Conservation (phyloP, 306 rosid genomes). For the Begonia loranthoides region DNA sequence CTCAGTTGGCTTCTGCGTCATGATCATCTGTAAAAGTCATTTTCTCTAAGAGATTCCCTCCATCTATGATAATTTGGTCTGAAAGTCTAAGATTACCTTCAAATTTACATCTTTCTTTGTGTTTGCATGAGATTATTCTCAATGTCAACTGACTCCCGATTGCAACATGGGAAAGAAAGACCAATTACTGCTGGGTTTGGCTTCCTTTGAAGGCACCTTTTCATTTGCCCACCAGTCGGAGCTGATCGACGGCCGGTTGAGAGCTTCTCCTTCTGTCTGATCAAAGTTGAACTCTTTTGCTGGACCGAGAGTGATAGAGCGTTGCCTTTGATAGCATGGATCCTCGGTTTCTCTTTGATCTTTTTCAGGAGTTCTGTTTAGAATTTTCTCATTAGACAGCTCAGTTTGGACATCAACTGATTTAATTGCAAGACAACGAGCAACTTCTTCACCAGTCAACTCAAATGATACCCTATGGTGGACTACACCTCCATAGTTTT, state of each 20-base stretch:
- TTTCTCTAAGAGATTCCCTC: slow-evolving; percentile 1
- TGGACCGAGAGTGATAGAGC: neutral
- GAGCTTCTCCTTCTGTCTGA: neutral
- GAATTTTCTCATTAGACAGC: neutral
- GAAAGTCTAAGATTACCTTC: slow-evolving; percentile 17
- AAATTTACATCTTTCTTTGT: slow-evolving; percentile 29
- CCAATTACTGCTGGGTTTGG: slow-evolving; percentile 42
- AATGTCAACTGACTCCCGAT: slow-evolving; percentile 36
- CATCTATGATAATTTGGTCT: slow-evolving; percentile 4
- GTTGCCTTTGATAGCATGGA: neutral
- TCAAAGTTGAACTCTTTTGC: neutral
- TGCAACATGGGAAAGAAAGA: slow-evolving; percentile 65
- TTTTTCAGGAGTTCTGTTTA: neutral
- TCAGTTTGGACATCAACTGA: slow-evolving; percentile 28
- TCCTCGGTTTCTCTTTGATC: neutral
- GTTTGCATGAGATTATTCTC: neutral
- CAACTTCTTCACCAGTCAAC: slow-evolving; percentile 80
- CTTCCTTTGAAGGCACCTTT: slow-evolving; percentile 33
- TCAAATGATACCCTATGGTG: slow-evolving; percentile 91
- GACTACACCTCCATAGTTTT: slow-evolving; percentile 25
- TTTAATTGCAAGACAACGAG: slow-evolving; percentile 68
- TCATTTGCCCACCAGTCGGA: slow-evolving; percentile 15
- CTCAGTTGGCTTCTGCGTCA: too few species aligned
- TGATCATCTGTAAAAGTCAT: neutral
- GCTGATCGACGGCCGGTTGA: slow-evolving; percentile 32